Base-by-base conservation (phyloP, 352 stramenopile genomes). In the Albugo candida region DNA sequence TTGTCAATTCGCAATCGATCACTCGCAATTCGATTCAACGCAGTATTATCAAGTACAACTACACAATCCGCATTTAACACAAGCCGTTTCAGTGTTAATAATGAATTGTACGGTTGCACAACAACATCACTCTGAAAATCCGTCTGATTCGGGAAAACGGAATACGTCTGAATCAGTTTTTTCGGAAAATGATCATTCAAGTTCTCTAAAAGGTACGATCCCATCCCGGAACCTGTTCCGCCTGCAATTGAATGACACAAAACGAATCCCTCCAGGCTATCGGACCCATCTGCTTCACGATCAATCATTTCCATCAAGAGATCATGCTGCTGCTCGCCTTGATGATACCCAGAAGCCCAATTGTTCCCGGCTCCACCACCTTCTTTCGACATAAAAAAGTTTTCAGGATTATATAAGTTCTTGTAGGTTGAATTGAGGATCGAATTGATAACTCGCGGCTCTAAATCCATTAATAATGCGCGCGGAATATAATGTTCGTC, bases 151-250 rank as follows among this genome's bases (percentile, higher is more conserved):
- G 95, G 95, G 66, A 99, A 99, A 2, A 99, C 95, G 38, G 88
- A 98, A 71, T 99, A 99, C 1, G 95, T 99, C 67, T 98, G 94
- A 44, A 99, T 95, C 50, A 99, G 74, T 65, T 99, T 99, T 69
- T 99, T 99, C 5, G 95, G 95, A 67, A 98, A 99, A 55, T 98
- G 93, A 66, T 99, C 95, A 66, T 99, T 99, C 2, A 99, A 61
- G 43, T 95, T 81, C 65, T 99, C 95, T 41, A 99, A 65, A n/a
- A 99, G 57, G 65, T 98, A 99, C 24, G 87, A 97, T 10, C 95
- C 93, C 95, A 99, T 99, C 16, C 95, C 95, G 35, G 89, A 98
- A 10, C 95, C 95, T 0, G 95, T 99, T 14, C 95, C 95, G 52
- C 95, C 95, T 8, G 95, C 95, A 70, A 99, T 99, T 18, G 89